Conservation (phyloP, 2,329 filamentous ascomycete species). For the Onygenales sp. region DNA sequence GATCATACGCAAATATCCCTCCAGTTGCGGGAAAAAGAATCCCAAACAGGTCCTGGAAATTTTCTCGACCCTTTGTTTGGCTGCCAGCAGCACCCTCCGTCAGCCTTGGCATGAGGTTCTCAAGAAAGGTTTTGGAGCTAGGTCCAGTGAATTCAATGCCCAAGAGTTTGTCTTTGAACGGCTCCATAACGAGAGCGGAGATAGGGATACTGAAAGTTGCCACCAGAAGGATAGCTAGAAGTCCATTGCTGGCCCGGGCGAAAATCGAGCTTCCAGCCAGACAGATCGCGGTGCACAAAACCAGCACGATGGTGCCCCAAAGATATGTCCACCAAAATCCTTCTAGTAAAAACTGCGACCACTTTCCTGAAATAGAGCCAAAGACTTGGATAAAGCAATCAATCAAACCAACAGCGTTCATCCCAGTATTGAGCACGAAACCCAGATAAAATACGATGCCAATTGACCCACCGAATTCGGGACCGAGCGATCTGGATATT, state of each 20-base stretch:
- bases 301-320: constrained; percentile 61
- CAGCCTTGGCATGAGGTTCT: constrained; percentile 63
- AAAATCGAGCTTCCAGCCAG: constrained; percentile 73
- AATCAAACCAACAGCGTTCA: constrained; percentile 79
- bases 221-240: constrained; percentile 61
- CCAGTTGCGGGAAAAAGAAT: constrained; percentile 70
- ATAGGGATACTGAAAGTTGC: constrained; percentile 74
- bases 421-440: constrained; percentile 75
- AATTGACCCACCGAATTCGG: constrained; percentile 83
- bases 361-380: constrained; percentile 47
- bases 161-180: constrained; percentile 54
- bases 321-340: constrained; percentile 70
- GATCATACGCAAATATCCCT: constrained; percentile 45
- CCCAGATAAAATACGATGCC: constrained; percentile 84
- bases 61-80: constrained; percentile 54
- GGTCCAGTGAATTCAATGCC: constrained; percentile 70
- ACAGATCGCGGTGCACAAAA: constrained; percentile 65
- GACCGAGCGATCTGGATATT: constrained; percentile 75
- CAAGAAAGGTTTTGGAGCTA: constrained; percentile 58
- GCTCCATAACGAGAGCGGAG: constrained; percentile 58
- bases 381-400: constrained; percentile 74
- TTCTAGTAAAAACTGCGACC: constrained; percentile 53
- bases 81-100: constrained; percentile 54
- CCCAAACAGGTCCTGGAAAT: constrained; percentile 73
- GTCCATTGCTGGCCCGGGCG: constrained; percentile 66